Evolutionary conservation across 352 stramenopile genomes (phyloP), one percentile per base, ranked within the genome.

Genomic region (Phytophthora agathidicida): DNA sequence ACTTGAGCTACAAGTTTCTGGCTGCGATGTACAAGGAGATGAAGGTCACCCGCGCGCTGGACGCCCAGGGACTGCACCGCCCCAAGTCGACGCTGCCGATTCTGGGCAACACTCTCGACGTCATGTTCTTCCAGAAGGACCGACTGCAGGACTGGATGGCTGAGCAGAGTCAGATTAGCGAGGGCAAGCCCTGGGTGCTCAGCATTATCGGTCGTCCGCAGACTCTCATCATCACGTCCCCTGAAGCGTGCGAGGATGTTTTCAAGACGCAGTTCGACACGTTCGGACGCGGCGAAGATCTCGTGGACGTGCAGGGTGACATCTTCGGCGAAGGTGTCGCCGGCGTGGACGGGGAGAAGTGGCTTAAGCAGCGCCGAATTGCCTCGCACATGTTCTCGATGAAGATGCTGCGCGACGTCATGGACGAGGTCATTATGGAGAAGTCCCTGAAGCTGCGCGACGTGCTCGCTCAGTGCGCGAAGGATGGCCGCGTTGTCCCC

Each of bases 301-400:
- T 82, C 0, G 50, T 63, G 4, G 53, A 71, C 7, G 38, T 71
- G 9, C 53, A 80, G 10, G 32, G 55, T 16, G 67, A 85, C 37
- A 68, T 89, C 31, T 71, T 91, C 20, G 78, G 81, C 20, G 57
- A 83, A 33, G 80, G 79, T 33, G 86, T 91, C 22, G 75, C 84
- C 41, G 63, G 53, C 6, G 55, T 68, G 3, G 74, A 91, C 37
- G 76, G 77, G 17, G 52, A 64, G 35, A 55, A 60, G 22, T 89
- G 81, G 81, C 46, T 73, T 4, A 57, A 77, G 26, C 76, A 89
- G 47, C 68, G 81, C n/a, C 86, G 83, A 30, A 80, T 63, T 6
- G 82, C 84, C 50, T 91, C 80, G 49, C 88, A 95, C 54, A 86
- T 96, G 20, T 91, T 93, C 33, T 87, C 75, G 4, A 75, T 64